Evolutionary conservation across 2,329 filamentous ascomycete species (phyloP).

Genomic region (Aspergillus neoniger): DNA sequence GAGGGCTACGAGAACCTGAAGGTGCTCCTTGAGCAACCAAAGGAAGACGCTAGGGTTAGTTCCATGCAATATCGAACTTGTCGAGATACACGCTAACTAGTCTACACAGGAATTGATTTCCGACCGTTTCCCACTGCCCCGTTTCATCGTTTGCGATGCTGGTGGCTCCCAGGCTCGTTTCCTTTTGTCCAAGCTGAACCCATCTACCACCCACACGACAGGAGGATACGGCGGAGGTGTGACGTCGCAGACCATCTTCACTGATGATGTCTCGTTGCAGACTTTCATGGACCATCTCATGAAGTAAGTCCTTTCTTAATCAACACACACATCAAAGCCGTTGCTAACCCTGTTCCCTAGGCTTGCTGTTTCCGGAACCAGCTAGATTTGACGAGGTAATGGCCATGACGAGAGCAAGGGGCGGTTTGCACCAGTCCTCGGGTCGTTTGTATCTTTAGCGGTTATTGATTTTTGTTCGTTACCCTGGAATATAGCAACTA

Average conservation of each 20-base stretch:
- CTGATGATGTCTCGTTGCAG: conserved; percentile 94
- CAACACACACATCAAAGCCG: not conserved
- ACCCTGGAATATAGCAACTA: conserved; percentile 32
- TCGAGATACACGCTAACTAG: conserved; percentile 8
- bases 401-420: conserved; percentile 37
- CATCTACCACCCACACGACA: conserved; percentile 92
- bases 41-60: conserved; percentile 90
- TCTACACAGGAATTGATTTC: conserved; percentile 81
- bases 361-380: conserved; percentile 54
- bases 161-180: conserved; percentile 97
- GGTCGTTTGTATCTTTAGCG: conserved; percentile 47
- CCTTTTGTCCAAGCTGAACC: conserved; percentile 94
- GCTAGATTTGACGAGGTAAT: conserved; percentile 41
- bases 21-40: conserved; percentile 82
- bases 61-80: not conserved
- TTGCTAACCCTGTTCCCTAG: conserved; percentile 38
- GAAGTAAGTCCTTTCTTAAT: conserved; percentile 68
- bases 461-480: conserved; percentile 33
- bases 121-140: conserved; percentile 94
- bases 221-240: conserved; percentile 87
- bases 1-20: conserved; percentile 98
- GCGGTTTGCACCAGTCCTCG: conserved; percentile 33
- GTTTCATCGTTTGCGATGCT: conserved; percentile 98
- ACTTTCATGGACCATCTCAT: conserved; percentile 99
- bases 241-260: conserved; percentile 97